phyloP scores from a whole-genome alignment of 2,329 filamentous ascomycete species.

The Penicillium sclerotiorum region DNA sequence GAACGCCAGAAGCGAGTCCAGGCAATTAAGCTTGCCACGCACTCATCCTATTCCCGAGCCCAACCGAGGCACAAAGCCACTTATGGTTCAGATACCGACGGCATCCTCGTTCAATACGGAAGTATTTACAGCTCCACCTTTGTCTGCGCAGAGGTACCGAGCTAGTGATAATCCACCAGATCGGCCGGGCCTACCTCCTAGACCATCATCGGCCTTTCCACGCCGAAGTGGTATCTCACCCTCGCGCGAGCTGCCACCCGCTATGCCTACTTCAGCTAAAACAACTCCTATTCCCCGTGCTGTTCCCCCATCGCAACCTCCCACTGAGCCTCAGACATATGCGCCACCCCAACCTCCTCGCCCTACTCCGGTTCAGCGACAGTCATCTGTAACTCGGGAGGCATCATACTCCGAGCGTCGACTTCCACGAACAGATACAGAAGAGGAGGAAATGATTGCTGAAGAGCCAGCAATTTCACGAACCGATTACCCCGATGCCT shows the following conservation, averaged over 20 bases:
- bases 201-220: constrained; percentile 29
- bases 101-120: constrained; percentile 23
- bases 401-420: constrained; percentile 27
- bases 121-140: constrained; percentile 30
- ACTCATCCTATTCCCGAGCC: constrained; percentile 29
- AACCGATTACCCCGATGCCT: constrained; percentile 78
- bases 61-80: constrained; percentile 32
- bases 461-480: constrained; percentile 56
- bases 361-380: constrained; percentile 25
- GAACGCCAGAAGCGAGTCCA: constrained; percentile 26
- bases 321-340: constrained; percentile 15
- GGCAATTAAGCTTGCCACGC: constrained; percentile 36
- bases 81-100: constrained; percentile 36
- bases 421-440: constrained; percentile 45
- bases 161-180: constrained; percentile 40
- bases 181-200: constrained; percentile 54
- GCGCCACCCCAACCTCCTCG: constrained; percentile 15
- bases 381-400: constrained; percentile 35
- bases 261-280: constrained; percentile 14
- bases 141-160: constrained; percentile 46
- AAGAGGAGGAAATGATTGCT: constrained; percentile 51
- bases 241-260: constrained; percentile 18
- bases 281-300: constrained; percentile 16
- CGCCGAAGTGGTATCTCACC: constrained; percentile 29
- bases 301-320: constrained; percentile 15